phyloP scores from a whole-genome alignment of 169 alveolate genomes.

The Plasmodium yoelii region DNA sequence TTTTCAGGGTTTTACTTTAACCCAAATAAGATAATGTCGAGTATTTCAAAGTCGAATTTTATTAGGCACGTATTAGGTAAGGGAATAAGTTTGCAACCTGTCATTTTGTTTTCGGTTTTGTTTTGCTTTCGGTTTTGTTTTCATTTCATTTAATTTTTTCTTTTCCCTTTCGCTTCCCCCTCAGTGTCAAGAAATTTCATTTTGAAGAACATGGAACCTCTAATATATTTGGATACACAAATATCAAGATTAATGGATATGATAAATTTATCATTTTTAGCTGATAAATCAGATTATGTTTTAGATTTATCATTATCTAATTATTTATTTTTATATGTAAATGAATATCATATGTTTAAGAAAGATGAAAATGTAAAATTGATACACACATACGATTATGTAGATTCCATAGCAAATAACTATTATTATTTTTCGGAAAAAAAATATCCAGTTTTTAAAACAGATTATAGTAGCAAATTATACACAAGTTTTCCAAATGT shows the following conservation, averaged over 20 bases:
- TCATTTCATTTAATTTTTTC: no score
- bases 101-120: not conserved
- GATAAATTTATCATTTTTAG: conserved; percentile 12
- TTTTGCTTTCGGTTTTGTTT: not conserved
- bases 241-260: conserved; percentile 35
- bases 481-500: conserved; percentile 37
- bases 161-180: not conserved
- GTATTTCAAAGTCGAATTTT: conserved; percentile 6
- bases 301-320: conserved; percentile 12
- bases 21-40: conserved; percentile 13
- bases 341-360: conserved; percentile 14
- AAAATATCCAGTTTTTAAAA: conserved; percentile 31
- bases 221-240: conserved; percentile 44
- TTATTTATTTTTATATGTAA: conserved; percentile 16
- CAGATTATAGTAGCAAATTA: conserved; percentile 2
- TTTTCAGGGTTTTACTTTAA: conserved; percentile 39
- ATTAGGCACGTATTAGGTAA: conserved; percentile 47
- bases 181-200: conserved; percentile 50
- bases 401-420: conserved; percentile 55
- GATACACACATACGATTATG: conserved; percentile 18
- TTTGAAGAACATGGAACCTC: conserved; percentile 10
- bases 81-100: not conserved
- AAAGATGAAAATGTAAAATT: not conserved
- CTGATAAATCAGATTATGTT: conserved; percentile 15
- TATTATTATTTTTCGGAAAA: conserved; percentile 14